Percentiles rank a stretch among this genome's conserved stretches.
phyloP scores from a whole-genome alignment of 208 protist species.

The Leptomonas pyrrhocoris region DNA sequence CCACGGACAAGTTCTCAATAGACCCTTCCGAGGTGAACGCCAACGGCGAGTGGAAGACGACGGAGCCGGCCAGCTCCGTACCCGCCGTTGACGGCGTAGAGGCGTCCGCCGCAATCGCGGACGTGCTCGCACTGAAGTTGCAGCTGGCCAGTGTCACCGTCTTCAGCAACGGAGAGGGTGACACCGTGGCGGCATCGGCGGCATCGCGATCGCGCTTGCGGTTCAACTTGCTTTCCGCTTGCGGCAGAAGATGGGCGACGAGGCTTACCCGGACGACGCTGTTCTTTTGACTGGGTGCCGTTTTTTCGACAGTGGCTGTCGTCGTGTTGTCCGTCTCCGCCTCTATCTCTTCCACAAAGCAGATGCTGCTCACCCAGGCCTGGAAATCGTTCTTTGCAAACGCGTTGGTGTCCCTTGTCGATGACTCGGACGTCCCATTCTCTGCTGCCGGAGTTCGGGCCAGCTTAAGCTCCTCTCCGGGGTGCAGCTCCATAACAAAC shows the following conservation, averaged over 20 bases:
- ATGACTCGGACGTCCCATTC: background rate
- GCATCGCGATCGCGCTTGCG: conserved; percentile 19
- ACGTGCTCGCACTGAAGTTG: conserved; percentile 26
- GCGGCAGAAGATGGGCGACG: conserved; percentile 27
- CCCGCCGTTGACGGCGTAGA: background rate
- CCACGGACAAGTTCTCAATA: conserved; percentile 37
- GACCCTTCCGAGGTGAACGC: conserved; percentile 32
- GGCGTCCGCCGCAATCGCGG: background rate
- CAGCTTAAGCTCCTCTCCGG: conserved; percentile 47
- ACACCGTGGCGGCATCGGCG: conserved; percentile 3
- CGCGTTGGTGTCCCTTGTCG: conserved; percentile 11
- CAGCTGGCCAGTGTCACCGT: conserved; percentile 45
- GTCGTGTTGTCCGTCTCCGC: background rate
- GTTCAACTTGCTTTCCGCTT: background rate
- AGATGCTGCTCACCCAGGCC: conserved; percentile 39
- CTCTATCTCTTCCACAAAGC: conserved; percentile 40
- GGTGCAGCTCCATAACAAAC: conserved; percentile 50
- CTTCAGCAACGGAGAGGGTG: conserved; percentile 2
- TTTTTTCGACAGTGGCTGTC: conserved; percentile 9
- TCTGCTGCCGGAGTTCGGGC: background rate
- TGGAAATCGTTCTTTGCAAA: conserved; percentile 38
- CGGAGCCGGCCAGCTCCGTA: conserved; percentile 10
- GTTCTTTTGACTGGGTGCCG: conserved; percentile 16
- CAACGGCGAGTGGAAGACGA: conserved; percentile 34
- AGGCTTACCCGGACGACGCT: conserved; percentile 42